Conservation (phyloP, 2,329 filamentous ascomycete species). For the Fusarium sp. region DNA sequence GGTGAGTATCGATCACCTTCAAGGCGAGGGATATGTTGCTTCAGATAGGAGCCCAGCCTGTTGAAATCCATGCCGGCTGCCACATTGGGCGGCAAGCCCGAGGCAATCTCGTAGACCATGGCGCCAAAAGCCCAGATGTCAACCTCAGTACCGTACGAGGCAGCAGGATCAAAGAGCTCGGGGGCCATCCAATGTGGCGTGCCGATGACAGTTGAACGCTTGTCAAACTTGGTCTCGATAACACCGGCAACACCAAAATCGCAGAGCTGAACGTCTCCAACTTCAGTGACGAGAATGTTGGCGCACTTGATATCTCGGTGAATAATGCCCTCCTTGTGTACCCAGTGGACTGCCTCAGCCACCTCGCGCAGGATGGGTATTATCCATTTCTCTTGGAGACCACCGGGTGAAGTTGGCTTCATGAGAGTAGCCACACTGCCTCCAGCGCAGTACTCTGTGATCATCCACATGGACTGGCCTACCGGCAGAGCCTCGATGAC, state of each 20-base stretch:
- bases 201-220: slow-evolving; percentile 83
- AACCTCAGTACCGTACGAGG: slow-evolving; percentile 77
- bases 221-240: slow-evolving; percentile 80
- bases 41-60: slow-evolving; percentile 68
- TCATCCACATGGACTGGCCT: slow-evolving; percentile 86
- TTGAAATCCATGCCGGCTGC: slow-evolving; percentile 61
- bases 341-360: slow-evolving; percentile 74
- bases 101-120: slow-evolving; percentile 84
- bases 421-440: slow-evolving; percentile 82
- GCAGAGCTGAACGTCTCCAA: slow-evolving; percentile 82
- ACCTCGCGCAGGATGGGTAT: slow-evolving; percentile 76
- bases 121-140: slow-evolving; percentile 91
- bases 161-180: slow-evolving; percentile 75
- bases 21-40: slow-evolving; percentile 73
- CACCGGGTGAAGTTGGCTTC: slow-evolving; percentile 74
- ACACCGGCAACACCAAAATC: slow-evolving; percentile 88
- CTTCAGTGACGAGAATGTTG: slow-evolving; percentile 83
- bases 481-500: slow-evolving; percentile 84
- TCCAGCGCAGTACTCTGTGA: slow-evolving; percentile 87
- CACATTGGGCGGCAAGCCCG: slow-evolving; percentile 79
- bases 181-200: slow-evolving; percentile 91
- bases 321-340: slow-evolving; percentile 76
- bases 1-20: slow-evolving; percentile 79
- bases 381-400: slow-evolving; percentile 78
- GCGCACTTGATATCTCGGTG: slow-evolving; percentile 81